phyloP scores from a whole-genome alignment of 2,329 filamentous ascomycete genomes.

The Orbilia brochopaga region DNA sequence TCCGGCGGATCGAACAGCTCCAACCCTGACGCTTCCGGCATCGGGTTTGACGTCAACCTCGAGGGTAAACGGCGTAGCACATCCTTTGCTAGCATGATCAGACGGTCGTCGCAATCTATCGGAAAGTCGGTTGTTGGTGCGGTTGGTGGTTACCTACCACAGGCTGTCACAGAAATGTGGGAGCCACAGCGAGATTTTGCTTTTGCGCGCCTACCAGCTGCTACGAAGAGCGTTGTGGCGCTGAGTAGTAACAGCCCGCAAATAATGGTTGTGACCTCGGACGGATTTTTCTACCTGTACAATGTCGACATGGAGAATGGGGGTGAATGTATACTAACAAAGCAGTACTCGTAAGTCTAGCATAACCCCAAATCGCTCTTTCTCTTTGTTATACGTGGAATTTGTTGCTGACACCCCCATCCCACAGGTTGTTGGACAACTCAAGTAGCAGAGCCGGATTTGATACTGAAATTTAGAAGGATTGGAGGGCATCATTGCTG shows the following conservation, averaged over 20 bases:
- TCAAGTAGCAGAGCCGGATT: constrained; percentile 38
- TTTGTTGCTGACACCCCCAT: background rate
- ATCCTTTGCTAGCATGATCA: constrained; percentile 85
- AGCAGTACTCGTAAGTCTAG: constrained; percentile 83
- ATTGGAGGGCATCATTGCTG: background rate
- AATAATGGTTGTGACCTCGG: constrained; percentile 96
- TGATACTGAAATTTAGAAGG: constrained; percentile 27
- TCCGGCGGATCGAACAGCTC: constrained; percentile 45
- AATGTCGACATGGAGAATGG: constrained; percentile 93
- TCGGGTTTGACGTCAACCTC: constrained; percentile 53
- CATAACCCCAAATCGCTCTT: background rate
- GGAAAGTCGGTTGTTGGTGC: constrained; percentile 85
- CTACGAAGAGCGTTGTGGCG: constrained; percentile 79
- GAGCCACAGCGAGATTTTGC: constrained; percentile 94
- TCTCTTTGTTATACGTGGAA: background rate
- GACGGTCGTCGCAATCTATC: constrained; percentile 93
- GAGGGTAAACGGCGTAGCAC: constrained; percentile 62
- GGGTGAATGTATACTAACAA: constrained; percentile 87
- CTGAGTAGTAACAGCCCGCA: constrained; percentile 95
- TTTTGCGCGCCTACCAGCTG: constrained; percentile 76
- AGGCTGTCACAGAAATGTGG: constrained; percentile 96
- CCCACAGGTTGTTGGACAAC: constrained; percentile 34
- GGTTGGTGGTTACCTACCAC: constrained; percentile 88
- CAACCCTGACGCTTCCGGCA: constrained; percentile 51
- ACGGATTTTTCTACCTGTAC: constrained; percentile 93